Evolutionary conservation across 345 rosid species (phyloP).

Genomic region (Salix udensis): DNA sequence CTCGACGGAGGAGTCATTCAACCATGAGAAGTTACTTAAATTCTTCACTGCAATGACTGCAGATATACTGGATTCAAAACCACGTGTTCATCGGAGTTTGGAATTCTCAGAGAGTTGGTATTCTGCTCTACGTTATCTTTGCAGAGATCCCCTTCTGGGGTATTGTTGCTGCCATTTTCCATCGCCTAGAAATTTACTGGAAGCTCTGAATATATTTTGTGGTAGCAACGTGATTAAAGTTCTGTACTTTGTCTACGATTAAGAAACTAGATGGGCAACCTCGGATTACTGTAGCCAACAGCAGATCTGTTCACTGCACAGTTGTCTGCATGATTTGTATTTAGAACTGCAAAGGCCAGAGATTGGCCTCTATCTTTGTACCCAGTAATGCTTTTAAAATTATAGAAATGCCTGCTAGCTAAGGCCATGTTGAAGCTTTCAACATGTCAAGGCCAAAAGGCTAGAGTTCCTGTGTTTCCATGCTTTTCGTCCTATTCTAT

Average conservation of each 20-base stretch:
- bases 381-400: background rate
- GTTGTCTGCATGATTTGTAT: background rate
- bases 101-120: conserved; percentile 59
- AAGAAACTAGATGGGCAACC: background rate
- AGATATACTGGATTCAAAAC: conserved; percentile 70
- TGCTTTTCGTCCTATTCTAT: too few species aligned
- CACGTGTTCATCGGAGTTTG: conserved; percentile 57
- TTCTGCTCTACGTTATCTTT: conserved; percentile 64
- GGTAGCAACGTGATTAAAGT: background rate
- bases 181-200: conserved; percentile 58
- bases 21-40: too few species aligned
- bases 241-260: background rate
- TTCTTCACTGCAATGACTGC: conserved; percentile 6
- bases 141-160: conserved; percentile 78
- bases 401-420: background rate
- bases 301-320: background rate
- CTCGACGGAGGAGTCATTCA: background rate
- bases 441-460: background rate
- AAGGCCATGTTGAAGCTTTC: background rate
- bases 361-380: background rate
- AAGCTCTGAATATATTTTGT: conserved; percentile 44
- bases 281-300: background rate
- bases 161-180: conserved; percentile 50
- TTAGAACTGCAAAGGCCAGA: background rate
- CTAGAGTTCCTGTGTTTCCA: background rate